These are phyloP conservation scores for Scytalidium sp. DNA, from an alignment of 2,329 filamentous ascomycete species.

Conservation along the genomic window DNA sequence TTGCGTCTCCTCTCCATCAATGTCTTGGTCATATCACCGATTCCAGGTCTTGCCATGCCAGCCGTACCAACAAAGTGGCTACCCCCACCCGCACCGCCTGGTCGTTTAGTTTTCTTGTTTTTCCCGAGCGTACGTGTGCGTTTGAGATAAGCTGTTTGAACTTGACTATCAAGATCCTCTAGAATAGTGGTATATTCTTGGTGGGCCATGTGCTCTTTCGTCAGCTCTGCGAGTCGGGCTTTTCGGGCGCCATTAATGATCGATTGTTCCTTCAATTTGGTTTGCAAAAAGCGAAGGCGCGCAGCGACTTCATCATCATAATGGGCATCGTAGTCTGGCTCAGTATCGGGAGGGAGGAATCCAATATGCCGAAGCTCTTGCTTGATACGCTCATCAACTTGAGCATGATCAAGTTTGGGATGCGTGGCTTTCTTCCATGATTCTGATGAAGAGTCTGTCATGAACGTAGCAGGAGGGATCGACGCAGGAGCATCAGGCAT, in stretches of 20 bases:
- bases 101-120: constrained; percentile 83
- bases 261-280: constrained; percentile 76
- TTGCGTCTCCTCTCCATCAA: constrained; percentile 87
- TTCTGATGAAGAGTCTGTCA: constrained; percentile 73
- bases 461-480: constrained; percentile 69
- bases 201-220: constrained; percentile 89
- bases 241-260: constrained; percentile 90
- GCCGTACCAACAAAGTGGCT: constrained; percentile 57
- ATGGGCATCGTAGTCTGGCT: constrained; percentile 81
- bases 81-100: constrained; percentile 71
- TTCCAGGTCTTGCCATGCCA: constrained; percentile 69
- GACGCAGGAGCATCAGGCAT: constrained; percentile 22
- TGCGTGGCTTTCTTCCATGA: constrained; percentile 76
- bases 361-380: constrained; percentile 90
- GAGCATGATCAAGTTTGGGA: constrained; percentile 75
- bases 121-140: constrained; percentile 92
- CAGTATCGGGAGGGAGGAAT: constrained; percentile 67
- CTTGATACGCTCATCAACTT: constrained; percentile 87
- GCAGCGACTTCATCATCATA: constrained; percentile 93
- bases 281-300: constrained; percentile 80
- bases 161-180: constrained; percentile 92
- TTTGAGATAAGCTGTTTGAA: constrained; percentile 93
- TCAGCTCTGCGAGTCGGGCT: constrained; percentile 78
- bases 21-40: constrained; percentile 86
- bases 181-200: constrained; percentile 97